Conservation (phyloP, 2,329 filamentous ascomycete genomes). For the Clarireedia hainanense region DNA sequence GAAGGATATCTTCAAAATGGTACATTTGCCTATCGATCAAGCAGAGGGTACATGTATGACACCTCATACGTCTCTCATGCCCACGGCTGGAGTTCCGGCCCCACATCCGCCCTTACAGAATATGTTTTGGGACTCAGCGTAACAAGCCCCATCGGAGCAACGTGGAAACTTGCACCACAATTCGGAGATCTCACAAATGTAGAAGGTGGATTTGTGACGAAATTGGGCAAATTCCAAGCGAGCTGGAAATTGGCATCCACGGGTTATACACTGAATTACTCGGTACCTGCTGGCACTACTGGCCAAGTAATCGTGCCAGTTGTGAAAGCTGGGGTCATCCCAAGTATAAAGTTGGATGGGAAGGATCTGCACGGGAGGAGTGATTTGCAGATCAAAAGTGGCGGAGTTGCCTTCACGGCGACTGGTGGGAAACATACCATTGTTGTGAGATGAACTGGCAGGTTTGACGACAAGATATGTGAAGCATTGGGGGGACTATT, state of each 20-base stretch:
- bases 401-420: neutral
- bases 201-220: constrained; percentile 34
- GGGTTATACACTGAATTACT: constrained; percentile 17
- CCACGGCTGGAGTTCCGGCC: constrained; percentile 42
- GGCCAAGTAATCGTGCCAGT: constrained; percentile 12
- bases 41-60: constrained; percentile 41
- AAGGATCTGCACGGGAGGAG: neutral
- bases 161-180: constrained; percentile 34
- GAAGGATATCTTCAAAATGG: constrained; percentile 51
- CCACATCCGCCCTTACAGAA: constrained; percentile 38
- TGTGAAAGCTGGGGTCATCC: neutral
- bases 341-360: constrained; percentile 13
- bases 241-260: constrained; percentile 22
- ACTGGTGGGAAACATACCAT: constrained; percentile 4
- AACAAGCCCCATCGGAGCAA: constrained; percentile 29
- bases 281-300: constrained; percentile 11
- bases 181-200: constrained; percentile 33
- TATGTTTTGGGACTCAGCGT: constrained; percentile 36
- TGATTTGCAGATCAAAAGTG: neutral
- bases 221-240: constrained; percentile 32
- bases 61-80: constrained; percentile 38
- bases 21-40: constrained; percentile 47
- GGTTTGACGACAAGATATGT: neutral
- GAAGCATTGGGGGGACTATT: neutral
- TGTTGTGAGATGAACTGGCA: neutral